Percentiles rank a stretch among this genome's conserved stretches.
phyloP scores from a whole-genome alignment of 768 basidiomycete species.

The Pleurotus ostreatus region DNA sequence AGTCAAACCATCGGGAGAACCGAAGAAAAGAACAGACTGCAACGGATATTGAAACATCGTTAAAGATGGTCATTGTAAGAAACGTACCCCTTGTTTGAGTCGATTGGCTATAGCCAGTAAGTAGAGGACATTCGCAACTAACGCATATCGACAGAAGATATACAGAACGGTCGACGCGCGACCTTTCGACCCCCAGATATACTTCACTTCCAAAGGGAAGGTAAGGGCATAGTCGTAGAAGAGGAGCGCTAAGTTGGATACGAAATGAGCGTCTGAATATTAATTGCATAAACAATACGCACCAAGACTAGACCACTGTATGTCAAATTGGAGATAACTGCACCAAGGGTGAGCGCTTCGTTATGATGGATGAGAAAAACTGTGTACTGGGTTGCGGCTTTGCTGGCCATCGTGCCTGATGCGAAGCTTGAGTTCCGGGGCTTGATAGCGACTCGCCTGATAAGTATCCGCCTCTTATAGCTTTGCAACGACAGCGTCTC shows the following conservation, averaged over 20 bases:
- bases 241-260: conserved; percentile 17
- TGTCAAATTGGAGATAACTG: conserved; percentile 16
- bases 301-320: conserved; percentile 21
- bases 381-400: not conserved
- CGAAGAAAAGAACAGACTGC: not conserved
- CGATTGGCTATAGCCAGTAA: conserved; percentile 21
- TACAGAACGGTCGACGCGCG: conserved; percentile 26
- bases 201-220: conserved; percentile 24
- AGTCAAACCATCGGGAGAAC: too few relatives aligned
- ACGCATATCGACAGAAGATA: conserved; percentile 28
- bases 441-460: too few relatives aligned
- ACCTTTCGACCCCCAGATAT: conserved; percentile 25
- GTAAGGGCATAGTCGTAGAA: conserved; percentile 31
- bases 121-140: conserved; percentile 28
- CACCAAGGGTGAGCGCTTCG: not conserved
- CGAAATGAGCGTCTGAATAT: not conserved
- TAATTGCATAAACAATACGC: not conserved
- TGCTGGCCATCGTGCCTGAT: not conserved
- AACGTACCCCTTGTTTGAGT: conserved; percentile 15
- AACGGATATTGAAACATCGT: not conserved
- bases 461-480: too few relatives aligned
- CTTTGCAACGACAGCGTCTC: too few relatives aligned
- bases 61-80: not conserved
- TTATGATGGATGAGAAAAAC: not conserved
- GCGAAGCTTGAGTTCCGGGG: too few relatives aligned